Conservation (phyloP, 2,329 filamentous ascomycete genomes). For the Blastomyces gilchristii region DNA sequence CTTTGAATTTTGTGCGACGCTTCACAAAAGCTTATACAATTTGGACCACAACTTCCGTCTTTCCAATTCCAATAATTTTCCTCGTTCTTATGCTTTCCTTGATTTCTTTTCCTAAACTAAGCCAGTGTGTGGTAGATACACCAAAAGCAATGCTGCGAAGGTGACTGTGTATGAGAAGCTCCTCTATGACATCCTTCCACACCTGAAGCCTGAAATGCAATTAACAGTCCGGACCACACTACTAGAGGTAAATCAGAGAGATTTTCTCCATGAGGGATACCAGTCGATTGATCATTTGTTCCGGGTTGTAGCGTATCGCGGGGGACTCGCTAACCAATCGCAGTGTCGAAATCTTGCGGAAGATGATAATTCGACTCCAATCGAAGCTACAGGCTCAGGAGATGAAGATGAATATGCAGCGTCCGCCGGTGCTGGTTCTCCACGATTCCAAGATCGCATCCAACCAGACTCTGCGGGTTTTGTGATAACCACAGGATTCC, state of each 20-base stretch:
- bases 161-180: conserved; percentile 15
- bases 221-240: conserved; percentile 15
- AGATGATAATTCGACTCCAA: conserved; percentile 11
- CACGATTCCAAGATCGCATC: conserved; percentile 11
- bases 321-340: not conserved
- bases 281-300: not conserved
- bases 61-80: not conserved
- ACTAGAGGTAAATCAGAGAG: conserved; percentile 11
- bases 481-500: conserved; percentile 11
- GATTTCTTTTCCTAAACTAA: conserved; percentile 2
- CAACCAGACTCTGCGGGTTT: conserved; percentile 8
- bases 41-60: not conserved
- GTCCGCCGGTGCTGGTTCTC: conserved; percentile 10
- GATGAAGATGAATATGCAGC: conserved; percentile 16
- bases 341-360: conserved; percentile 11
- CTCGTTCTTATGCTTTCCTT: not conserved
- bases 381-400: conserved; percentile 9
- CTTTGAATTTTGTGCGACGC: not conserved
- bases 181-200: conserved; percentile 13
- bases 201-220: conserved; percentile 13
- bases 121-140: conserved; percentile 11
- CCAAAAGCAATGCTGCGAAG: conserved; percentile 15
- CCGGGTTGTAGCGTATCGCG: not conserved
- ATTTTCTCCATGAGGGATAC: not conserved
- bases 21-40: not conserved